Base-by-base conservation (phyloP, 176 grass and related monocot genomes). In the Musa acuminata region DNA sequence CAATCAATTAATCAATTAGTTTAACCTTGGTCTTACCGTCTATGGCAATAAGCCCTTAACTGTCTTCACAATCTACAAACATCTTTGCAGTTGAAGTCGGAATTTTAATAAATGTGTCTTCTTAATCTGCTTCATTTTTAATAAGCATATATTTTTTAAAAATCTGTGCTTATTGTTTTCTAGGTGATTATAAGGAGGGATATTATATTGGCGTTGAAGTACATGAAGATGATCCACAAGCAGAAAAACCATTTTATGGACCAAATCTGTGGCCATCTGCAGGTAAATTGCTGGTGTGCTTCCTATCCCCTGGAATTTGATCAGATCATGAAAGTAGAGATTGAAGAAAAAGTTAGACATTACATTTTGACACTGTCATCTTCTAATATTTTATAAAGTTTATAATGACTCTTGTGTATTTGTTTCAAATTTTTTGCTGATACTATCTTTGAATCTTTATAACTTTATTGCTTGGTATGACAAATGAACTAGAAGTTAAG, bases 111-210 rank as follows among this genome's bases (percentile, higher is more conserved):
- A 49, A 69, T 69, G 67, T 12, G 50, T 5, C 21, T 69, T 11
- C 19, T 49, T n/a, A n/a, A 13, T 49, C 43, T 43, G 43, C 14
- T 14, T 19, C 43, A 10, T 1, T 69, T 69, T 49, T 43, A 69
- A 57, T 57, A 3, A 57, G 17, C 55, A 57, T 49, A 5, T 49
- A 72, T 72, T 17, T 55, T 27, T 55, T 5, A 58, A 35, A 35
- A 43, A 43, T 82, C 55, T 9, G 75, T 74, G 60, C 67, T 1
- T 51, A 78, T 12, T 55, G n/a, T 62, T 24, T 62, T 55, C 78
- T 71, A 98, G 95, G 95, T 83, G 95, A 94, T 73, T 89, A 94
- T 52, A 98, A 98, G 73, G 95, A 98, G 89, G 95, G 90, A 68
- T 98, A 98, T 77, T 94, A 94, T 55, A 93, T 98, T 63, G 95